phyloP scores from a whole-genome alignment of 768 basidiomycete species.

The Tubosaeta brunneosetosa region DNA sequence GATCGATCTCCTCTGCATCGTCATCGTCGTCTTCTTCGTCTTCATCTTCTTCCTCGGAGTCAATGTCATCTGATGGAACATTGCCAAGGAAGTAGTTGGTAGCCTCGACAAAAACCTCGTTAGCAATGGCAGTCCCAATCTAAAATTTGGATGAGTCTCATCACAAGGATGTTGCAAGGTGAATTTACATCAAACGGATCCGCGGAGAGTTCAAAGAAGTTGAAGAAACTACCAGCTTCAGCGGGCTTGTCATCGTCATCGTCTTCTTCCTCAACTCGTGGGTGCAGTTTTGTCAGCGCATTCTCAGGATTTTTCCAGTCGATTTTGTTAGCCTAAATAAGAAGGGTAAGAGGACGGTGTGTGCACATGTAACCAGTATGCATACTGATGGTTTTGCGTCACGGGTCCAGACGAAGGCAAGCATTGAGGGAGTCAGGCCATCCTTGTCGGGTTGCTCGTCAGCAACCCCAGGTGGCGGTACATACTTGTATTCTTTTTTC shows the following conservation, averaged over 20 bases:
- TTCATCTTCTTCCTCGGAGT: conserved; percentile 62
- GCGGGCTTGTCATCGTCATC: conserved; percentile 54
- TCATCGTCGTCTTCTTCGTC: conserved; percentile 76
- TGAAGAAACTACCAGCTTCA: conserved; percentile 84
- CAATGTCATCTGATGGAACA: conserved; percentile 52
- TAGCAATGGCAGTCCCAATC: conserved; percentile 69
- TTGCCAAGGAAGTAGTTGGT: conserved; percentile 80
- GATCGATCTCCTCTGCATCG: conserved; percentile 73
- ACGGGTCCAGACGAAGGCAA: conserved; percentile 76
- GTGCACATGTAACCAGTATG: not conserved
- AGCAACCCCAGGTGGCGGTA: conserved; percentile 48
- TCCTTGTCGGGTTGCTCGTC: conserved; percentile 62
- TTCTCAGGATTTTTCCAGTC: conserved; percentile 78
- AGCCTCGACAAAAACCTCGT: conserved; percentile 76
- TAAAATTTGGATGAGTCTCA: conserved; percentile 27
- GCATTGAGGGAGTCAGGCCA: conserved; percentile 72
- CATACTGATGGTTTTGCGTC: conserved; percentile 66
- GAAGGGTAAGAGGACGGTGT: not conserved
- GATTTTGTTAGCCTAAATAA: conserved; percentile 55
- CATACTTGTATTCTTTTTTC: conserved; percentile 79
- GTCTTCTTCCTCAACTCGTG: conserved; percentile 52
- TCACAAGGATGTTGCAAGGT: not conserved
- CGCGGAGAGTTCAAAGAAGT: conserved; percentile 66
- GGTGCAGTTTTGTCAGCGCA: conserved; percentile 75
- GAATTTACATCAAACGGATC: conserved; percentile 66